Evolutionary conservation across 805 yeast species (phyloP).

Genomic region (Hanseniaspora nectarophila): DNA sequence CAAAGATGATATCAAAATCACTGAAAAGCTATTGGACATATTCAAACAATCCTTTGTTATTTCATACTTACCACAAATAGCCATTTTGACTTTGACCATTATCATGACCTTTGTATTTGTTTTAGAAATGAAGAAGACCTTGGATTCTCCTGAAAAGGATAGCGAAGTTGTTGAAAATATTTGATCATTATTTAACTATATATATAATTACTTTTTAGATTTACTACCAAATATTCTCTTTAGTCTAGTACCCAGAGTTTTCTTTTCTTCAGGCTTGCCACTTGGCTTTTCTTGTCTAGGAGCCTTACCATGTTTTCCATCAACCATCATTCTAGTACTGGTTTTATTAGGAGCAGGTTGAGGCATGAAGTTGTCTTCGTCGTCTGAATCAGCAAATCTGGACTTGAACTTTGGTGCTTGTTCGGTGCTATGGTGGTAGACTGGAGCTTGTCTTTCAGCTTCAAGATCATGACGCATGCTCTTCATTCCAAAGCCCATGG

Average conservation of each 20-base stretch:
- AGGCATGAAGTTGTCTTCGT: slow-evolving; percentile 29
- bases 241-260: slow-evolving; percentile 29
- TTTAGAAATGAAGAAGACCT: neutral
- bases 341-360: neutral
- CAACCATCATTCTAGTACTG: neutral
- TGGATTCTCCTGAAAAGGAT: neutral
- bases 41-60: slow-evolving; percentile 23
- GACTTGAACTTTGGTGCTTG: slow-evolving; percentile 33
- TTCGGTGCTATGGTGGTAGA: slow-evolving; percentile 11
- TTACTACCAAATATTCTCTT: slow-evolving; percentile 35
- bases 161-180: neutral
- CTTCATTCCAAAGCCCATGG: slow-evolving; percentile 31
- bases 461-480: slow-evolving; percentile 27
- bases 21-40: slow-evolving; percentile 18
- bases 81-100: slow-evolving; percentile 19
- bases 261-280: slow-evolving; percentile 23
- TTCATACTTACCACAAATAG: slow-evolving; percentile 25
- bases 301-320: neutral
- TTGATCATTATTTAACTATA: neutral
- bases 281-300: slow-evolving; percentile 18
- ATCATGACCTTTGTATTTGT: slow-evolving; percentile 15
- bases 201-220: slow-evolving; percentile 18
- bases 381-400: slow-evolving; percentile 53
- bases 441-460: slow-evolving; percentile 16
- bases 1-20: slow-evolving; percentile 1